These are phyloP conservation scores for Candida coquimbonensis DNA, from an alignment of 805 yeast genomes.

Conservation along the genomic window DNA sequence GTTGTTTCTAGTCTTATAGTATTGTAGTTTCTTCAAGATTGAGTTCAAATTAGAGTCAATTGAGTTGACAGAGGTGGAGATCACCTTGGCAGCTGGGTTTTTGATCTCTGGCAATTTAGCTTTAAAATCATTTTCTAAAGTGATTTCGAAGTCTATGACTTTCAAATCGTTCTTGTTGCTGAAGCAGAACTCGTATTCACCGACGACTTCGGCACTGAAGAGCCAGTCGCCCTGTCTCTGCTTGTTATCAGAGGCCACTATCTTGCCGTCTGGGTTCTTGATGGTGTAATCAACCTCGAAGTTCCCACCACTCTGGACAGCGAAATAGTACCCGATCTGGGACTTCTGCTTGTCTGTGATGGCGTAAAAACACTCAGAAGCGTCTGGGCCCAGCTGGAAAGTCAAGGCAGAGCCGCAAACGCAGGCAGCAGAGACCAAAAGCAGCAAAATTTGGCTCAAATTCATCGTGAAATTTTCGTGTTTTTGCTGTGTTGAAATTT, in stretches of 20 bases:
- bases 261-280: slow-evolving; percentile 46
- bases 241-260: slow-evolving; percentile 41
- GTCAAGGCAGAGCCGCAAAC: slow-evolving; percentile 59
- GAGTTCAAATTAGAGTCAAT: slow-evolving; percentile 56
- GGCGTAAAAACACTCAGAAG: slow-evolving; percentile 62
- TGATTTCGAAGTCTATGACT: slow-evolving; percentile 57
- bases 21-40: slow-evolving; percentile 55
- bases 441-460: not conserved
- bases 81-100: slow-evolving; percentile 40
- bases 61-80: slow-evolving; percentile 38
- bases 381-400: slow-evolving; percentile 69
- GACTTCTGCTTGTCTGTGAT: slow-evolving; percentile 54
- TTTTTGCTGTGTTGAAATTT: too few species aligned
- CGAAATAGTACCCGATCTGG: slow-evolving; percentile 65
- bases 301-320: slow-evolving; percentile 59
- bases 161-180: slow-evolving; percentile 60
- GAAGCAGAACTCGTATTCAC: slow-evolving; percentile 64
- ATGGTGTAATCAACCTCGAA: slow-evolving; percentile 61
- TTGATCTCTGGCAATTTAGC: slow-evolving; percentile 21
- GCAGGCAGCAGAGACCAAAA: slow-evolving; percentile 22
- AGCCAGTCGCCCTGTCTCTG: slow-evolving; percentile 60
- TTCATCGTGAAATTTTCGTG: not conserved
- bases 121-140: slow-evolving; percentile 39
- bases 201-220: slow-evolving; percentile 45
- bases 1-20: slow-evolving; percentile 84